Percentiles rank a stretch among this genome's conserved stretches.
Evolutionary conservation across 2,329 filamentous ascomycete genomes (phyloP).

Genomic region (Fusarium graminum): DNA sequence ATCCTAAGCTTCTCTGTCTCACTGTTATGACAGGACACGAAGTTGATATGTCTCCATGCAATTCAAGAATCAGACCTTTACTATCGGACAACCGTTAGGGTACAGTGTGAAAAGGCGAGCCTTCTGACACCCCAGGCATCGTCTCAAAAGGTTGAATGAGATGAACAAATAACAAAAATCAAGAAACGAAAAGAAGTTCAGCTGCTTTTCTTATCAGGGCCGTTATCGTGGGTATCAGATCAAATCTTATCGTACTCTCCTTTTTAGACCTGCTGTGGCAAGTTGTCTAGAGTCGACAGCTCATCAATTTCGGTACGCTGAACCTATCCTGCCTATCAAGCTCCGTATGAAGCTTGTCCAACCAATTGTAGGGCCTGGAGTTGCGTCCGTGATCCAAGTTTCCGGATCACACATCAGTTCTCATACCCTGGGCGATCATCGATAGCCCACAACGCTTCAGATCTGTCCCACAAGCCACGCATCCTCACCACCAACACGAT

Average conservation of each 20-base stretch:
- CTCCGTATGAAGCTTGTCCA: not conserved
- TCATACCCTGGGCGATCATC: constrained; percentile 8
- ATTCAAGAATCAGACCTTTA: too few relatives aligned
- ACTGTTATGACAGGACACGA: too few relatives aligned
- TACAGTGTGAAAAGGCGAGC: too few relatives aligned
- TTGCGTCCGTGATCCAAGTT: not conserved
- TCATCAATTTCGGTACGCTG: not conserved
- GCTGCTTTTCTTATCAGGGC: not conserved
- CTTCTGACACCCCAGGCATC: too few relatives aligned
- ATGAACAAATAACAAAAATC: not conserved
- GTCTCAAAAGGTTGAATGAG: not conserved
- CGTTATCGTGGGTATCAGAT: not conserved
- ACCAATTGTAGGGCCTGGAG: constrained; percentile 14
- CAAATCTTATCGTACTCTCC: not conserved
- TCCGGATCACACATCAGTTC: constrained; percentile 12
- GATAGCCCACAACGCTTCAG: constrained; percentile 23
- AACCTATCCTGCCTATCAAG: too few relatives aligned
- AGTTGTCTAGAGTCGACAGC: not conserved
- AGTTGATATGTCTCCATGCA: too few relatives aligned
- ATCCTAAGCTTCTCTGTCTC: too few relatives aligned
- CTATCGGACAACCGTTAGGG: too few relatives aligned
- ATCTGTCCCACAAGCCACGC: constrained; percentile 31
- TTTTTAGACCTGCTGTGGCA: not conserved
- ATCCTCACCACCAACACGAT: constrained; percentile 5
- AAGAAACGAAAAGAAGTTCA: not conserved